Conservation (phyloP, 345 rosid species). For the Rhodomyrtus tomentosa region DNA sequence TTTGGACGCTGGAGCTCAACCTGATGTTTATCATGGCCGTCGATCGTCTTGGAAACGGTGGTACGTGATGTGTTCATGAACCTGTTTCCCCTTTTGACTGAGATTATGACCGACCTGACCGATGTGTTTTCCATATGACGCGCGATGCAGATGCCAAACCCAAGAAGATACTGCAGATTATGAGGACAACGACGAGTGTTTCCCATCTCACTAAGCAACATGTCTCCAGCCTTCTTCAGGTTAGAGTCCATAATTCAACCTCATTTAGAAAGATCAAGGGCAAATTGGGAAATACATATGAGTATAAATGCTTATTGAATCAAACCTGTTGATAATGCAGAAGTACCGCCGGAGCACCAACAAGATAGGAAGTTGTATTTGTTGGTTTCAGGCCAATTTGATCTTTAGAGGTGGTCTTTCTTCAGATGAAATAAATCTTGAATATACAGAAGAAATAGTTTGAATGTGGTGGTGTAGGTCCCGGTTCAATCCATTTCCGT, state of each 20-base stretch:
- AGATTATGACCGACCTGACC: not conserved
- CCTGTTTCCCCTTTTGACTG: not conserved
- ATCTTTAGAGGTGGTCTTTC: no score
- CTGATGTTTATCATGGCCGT: not conserved
- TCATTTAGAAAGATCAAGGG: not conserved
- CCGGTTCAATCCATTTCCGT: no score
- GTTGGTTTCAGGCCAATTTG: no score
- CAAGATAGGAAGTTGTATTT: not conserved
- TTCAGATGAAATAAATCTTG: no score
- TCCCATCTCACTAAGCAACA: not conserved
- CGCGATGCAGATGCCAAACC: not conserved
- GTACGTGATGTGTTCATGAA: not conserved
- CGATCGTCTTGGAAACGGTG: not conserved
- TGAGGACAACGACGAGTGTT: not conserved
- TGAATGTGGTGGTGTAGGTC: no score
- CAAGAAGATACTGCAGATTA: not conserved
- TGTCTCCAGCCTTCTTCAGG: not conserved
- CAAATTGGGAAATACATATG: not conserved
- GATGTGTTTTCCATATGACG: not conserved
- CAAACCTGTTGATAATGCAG: not conserved
- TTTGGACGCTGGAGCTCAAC: not conserved
- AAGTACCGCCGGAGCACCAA: not conserved
- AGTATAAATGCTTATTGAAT: not conserved
- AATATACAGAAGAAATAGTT: no score
- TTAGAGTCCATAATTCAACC: not conserved